Conservation (phyloP, 139 green algal species). For the Pleodorina starrii region DNA sequence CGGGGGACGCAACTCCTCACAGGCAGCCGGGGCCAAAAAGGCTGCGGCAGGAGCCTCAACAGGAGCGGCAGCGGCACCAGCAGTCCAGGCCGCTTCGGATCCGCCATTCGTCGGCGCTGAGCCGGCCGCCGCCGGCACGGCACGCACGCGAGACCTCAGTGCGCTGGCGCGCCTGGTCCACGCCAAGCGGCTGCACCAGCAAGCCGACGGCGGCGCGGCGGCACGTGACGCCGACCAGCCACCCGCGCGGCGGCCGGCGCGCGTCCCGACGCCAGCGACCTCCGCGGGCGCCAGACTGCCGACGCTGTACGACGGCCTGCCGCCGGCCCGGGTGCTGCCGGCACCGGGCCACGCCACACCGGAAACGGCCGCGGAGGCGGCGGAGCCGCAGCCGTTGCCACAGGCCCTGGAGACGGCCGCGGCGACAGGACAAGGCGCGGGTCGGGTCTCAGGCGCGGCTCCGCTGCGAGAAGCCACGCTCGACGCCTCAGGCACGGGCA, state of each 20-base stretch:
- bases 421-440: no score
- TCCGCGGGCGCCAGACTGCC: background rate
- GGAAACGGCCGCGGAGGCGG: background rate
- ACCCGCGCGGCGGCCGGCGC: background rate
- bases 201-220: background rate
- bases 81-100: no score
- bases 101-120: no score
- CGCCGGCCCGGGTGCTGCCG: background rate
- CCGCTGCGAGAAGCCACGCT: no score
- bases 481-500: no score
- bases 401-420: no score
- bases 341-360: background rate
- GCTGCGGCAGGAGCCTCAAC: no score
- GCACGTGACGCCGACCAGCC: background rate
- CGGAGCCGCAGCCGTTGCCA: background rate
- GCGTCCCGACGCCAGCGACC: background rate
- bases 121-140: no score
- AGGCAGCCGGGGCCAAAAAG: no score
- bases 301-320: constrained; percentile 18
- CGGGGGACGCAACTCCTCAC: no score
- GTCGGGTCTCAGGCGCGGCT: no score
- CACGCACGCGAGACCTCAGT: background rate
- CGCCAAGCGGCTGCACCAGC: constrained; percentile 19
- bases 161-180: background rate
- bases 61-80: no score